Evolutionary conservation across 495 filamentous ascomycete genomes (phyloP).

Genomic region (Penicillium angulare): DNA sequence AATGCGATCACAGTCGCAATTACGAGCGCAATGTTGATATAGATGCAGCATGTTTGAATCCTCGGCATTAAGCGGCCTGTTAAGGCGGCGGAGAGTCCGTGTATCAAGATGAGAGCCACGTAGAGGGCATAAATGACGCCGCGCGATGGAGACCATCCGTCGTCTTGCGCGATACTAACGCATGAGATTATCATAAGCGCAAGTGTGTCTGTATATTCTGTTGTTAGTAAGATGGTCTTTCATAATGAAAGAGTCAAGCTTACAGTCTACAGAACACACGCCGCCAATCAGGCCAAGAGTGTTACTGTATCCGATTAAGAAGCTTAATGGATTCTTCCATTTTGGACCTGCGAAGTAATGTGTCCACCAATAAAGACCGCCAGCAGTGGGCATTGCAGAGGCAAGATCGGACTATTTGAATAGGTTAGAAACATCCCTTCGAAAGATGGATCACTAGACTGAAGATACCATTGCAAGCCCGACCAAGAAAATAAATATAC

Average conservation of each 20-base stretch:
- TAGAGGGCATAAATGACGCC: conserved; percentile 63
- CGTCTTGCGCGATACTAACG: conserved; percentile 60
- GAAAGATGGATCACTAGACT: not conserved
- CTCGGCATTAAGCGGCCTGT: conserved; percentile 59
- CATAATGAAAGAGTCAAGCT: not conserved
- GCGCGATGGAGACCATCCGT: conserved; percentile 57
- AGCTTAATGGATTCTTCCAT: conserved; percentile 60
- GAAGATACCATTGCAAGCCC: conserved; percentile 59
- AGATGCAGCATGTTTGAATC: conserved; percentile 62
- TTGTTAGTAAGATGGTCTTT: too few relatives aligned
- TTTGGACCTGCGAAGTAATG: conserved; percentile 61
- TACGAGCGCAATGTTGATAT: conserved; percentile 62
- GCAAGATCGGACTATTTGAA: conserved; percentile 62
- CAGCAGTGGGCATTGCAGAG: conserved; percentile 66
- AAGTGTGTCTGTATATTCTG: conserved; percentile 37
- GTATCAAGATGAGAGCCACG: conserved; percentile 54
- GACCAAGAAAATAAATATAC: conserved; percentile 62
- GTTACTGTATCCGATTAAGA: conserved; percentile 70
- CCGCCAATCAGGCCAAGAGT: conserved; percentile 67
- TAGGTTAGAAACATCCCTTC: not conserved
- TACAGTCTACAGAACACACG: conserved; percentile 59
- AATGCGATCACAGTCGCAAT: conserved; percentile 63
- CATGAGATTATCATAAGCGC: conserved; percentile 52
- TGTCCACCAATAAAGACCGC: conserved; percentile 71
- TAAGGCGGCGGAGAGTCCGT: conserved; percentile 53